Evolutionary conservation across 192 early-diverging fungal species (phyloP).

Genomic region (Coemansia umbellata): DNA sequence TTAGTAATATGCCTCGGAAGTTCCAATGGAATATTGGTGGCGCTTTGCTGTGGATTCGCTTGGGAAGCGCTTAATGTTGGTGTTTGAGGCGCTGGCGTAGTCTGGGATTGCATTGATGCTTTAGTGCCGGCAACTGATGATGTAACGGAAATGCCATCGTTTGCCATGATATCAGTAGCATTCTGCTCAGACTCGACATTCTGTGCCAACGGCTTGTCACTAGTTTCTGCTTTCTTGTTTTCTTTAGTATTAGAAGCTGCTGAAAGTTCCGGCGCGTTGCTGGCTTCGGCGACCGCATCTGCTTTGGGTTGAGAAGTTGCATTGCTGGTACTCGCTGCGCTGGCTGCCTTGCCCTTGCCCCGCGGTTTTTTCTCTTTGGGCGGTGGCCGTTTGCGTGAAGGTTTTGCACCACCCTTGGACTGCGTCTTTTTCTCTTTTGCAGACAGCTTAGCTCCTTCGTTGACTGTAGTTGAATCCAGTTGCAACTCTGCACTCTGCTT

Average conservation of each 20-base stretch:
- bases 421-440: slow-evolving; percentile 15
- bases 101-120: not conserved
- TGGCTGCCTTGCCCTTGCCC: slow-evolving; percentile 19
- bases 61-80: not conserved
- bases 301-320: not conserved
- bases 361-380: slow-evolving; percentile 36
- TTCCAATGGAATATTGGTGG: slow-evolving; percentile 2
- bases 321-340: slow-evolving; percentile 4
- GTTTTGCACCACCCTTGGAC: slow-evolving; percentile 17
- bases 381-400: slow-evolving; percentile 8
- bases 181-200: not conserved
- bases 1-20: slow-evolving; percentile 31
- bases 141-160: not conserved
- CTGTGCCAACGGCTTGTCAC: slow-evolving; percentile 18
- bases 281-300: too few relatives aligned
- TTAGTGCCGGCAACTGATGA: not conserved
- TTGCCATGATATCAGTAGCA: not conserved
- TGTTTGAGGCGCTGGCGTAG: not conserved
- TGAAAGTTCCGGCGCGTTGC: slow-evolving; percentile 1
- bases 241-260: not conserved
- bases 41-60: not conserved
- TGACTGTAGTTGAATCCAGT: not conserved
- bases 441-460: not conserved
- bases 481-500: not conserved
- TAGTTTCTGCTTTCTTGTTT: not conserved